These are phyloP conservation scores for Leishmania tropica DNA, from an alignment of 208 protist genomes.

Conservation along the genomic window DNA sequence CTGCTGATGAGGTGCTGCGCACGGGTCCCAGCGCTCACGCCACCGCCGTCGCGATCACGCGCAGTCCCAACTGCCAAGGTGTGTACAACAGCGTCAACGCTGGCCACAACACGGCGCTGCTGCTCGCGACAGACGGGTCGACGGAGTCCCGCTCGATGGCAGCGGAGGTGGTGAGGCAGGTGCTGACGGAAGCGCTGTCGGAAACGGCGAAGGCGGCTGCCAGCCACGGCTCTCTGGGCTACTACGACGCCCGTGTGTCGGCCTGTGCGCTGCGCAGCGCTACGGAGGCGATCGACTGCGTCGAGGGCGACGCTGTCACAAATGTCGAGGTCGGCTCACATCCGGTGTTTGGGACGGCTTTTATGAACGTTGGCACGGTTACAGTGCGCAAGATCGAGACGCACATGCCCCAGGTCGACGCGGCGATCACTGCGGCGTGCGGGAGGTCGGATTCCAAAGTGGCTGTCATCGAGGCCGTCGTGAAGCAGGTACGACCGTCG, in stretches of 20 bases:
- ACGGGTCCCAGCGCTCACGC: constrained; percentile 14
- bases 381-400: constrained; percentile 17
- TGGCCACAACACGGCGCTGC: constrained; percentile 55
- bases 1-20: constrained; percentile 21
- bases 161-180: constrained; percentile 20
- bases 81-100: constrained; percentile 36
- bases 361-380: constrained; percentile 48
- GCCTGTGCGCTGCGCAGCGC: constrained; percentile 35
- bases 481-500: constrained; percentile 56
- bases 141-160: constrained; percentile 21
- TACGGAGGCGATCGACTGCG: constrained; percentile 35
- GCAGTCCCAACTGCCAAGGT: constrained; percentile 3
- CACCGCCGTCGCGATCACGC: constrained; percentile 12
- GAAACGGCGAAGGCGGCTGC: constrained; percentile 30
- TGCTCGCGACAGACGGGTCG: constrained; percentile 36
- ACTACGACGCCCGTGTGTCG: constrained; percentile 48
- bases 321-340: constrained; percentile 46
- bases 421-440: constrained; percentile 26
- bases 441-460: constrained; percentile 33
- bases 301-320: constrained; percentile 22
- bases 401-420: constrained; percentile 29
- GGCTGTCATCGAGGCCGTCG: constrained; percentile 43
- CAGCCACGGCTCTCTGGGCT: constrained; percentile 32
- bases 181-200: constrained; percentile 35
- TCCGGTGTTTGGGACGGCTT: constrained; percentile 56